Conservation (phyloP, 2,329 filamentous ascomycete species). For the Mycosphaerella arachidis region DNA sequence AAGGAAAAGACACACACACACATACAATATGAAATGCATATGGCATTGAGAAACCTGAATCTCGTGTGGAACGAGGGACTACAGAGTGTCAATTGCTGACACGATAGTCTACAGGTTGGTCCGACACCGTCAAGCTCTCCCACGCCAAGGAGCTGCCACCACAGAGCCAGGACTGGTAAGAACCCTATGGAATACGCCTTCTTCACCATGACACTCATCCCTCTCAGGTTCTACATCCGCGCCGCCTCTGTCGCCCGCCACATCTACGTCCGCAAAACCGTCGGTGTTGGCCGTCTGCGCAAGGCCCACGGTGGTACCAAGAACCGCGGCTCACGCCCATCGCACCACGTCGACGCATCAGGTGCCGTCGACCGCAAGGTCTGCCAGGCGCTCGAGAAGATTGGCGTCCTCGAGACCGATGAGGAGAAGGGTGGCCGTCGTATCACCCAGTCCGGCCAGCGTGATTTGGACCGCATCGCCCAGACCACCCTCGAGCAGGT, state of each 20-base stretch:
- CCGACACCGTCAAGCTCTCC: constrained; percentile 99
- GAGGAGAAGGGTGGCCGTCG: constrained; percentile 98
- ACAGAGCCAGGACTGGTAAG: constrained; percentile 97
- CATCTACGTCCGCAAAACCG: constrained; percentile 99
- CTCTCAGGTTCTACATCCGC: constrained; percentile 65
- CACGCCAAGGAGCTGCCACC: constrained; percentile 95
- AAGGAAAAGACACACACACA: constrained; percentile 21
- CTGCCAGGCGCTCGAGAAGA: constrained; percentile 97
- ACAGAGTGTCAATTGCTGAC: constrained; percentile 38
- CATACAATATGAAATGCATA: constrained; percentile 10
- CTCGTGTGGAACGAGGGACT: constrained; percentile 49
- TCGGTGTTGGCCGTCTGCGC: constrained; percentile 95
- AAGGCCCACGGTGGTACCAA: constrained; percentile 87
- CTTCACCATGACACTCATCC: background rate
- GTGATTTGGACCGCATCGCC: constrained; percentile 84
- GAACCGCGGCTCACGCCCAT: constrained; percentile 91
- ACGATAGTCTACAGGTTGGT: constrained; percentile 71
- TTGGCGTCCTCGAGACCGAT: constrained; percentile 93
- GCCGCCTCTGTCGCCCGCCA: constrained; percentile 93
- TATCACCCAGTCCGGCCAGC: constrained; percentile 96
- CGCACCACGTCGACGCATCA: constrained; percentile 91
- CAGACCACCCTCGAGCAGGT: constrained; percentile 50
- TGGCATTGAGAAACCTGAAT: constrained; percentile 46
- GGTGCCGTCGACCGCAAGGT: constrained; percentile 97
- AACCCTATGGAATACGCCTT: constrained; percentile 25